phyloP scores from a whole-genome alignment of 1,284 basidiomycete species.

The Ceratobasidium sp. region DNA sequence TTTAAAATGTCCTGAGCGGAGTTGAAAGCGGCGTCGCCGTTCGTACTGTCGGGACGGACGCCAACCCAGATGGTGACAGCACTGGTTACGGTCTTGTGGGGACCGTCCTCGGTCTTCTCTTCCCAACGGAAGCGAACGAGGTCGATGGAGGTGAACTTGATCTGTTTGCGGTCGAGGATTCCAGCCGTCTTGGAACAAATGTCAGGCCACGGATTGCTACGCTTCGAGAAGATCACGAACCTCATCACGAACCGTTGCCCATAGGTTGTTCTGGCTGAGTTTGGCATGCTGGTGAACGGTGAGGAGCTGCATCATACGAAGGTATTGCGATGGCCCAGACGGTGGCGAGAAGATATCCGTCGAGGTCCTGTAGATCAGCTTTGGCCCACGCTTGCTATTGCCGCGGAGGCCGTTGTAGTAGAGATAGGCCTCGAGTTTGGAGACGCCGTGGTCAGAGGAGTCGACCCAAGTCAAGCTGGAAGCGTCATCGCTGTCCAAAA shows the following conservation, averaged over 20 bases:
- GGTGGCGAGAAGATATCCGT: conserved; percentile 55
- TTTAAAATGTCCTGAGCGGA: conserved; percentile 55
- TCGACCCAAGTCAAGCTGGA: not conserved
- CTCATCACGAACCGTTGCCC: conserved; percentile 57
- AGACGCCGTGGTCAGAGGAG: conserved; percentile 48
- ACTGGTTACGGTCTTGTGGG: conserved; percentile 48
- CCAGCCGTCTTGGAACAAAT: conserved; percentile 57
- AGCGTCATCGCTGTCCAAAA: not conserved
- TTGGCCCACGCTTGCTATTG: conserved; percentile 53
- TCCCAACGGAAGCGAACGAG: conserved; percentile 57
- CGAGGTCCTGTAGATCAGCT: conserved; percentile 60
- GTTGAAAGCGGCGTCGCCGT: conserved; percentile 54
- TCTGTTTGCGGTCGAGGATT: conserved; percentile 55
- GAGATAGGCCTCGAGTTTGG: conserved; percentile 56
- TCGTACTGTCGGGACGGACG: conserved; percentile 58
- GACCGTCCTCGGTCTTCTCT: conserved; percentile 48
- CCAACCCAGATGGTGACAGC: conserved; percentile 61
- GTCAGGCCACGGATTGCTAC: conserved; percentile 51
- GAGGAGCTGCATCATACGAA: conserved; percentile 57
- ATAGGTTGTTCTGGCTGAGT: conserved; percentile 58
- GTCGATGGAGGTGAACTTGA: conserved; percentile 57
- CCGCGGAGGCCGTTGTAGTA: conserved; percentile 58
- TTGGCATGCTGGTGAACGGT: conserved; percentile 55
- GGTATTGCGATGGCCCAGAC: conserved; percentile 56
- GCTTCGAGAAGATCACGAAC: conserved; percentile 57